These are phyloP conservation scores for Penicillium canescens DNA, from an alignment of 495 filamentous ascomycete genomes.

Conservation along the genomic window DNA sequence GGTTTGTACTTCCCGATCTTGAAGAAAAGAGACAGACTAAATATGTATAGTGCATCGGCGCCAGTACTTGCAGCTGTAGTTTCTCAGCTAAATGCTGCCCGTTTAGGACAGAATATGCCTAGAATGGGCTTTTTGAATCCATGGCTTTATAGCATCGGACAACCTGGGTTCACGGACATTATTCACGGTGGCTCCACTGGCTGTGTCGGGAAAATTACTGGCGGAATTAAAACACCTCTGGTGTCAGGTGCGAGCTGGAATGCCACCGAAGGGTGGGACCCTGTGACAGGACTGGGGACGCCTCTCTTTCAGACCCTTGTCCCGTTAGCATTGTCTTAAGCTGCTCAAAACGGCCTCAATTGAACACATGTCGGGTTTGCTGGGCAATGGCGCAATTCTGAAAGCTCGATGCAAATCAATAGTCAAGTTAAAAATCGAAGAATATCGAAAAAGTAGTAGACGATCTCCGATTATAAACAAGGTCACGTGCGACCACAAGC, in stretches of 20 bases:
- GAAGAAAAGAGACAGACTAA: constrained; percentile 8
- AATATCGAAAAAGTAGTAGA: background rate
- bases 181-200: constrained; percentile 53
- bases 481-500: constrained; percentile 15
- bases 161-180: constrained; percentile 57
- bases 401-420: no score
- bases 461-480: background rate
- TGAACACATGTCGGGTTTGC: background rate
- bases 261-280: constrained; percentile 36
- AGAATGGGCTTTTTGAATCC: constrained; percentile 66
- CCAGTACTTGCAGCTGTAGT: constrained; percentile 56
- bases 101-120: constrained; percentile 45
- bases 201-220: constrained; percentile 39
- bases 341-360: background rate
- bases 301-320: constrained; percentile 22
- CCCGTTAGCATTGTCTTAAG: constrained; percentile 10
- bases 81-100: constrained; percentile 59
- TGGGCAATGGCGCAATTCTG: no score
- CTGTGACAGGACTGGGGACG: constrained; percentile 34
- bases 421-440: background rate
- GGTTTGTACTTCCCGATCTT: constrained; percentile 27
- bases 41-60: constrained; percentile 40
- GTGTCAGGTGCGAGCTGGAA: constrained; percentile 55
- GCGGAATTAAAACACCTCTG: constrained; percentile 22
- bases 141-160: constrained; percentile 55